Evolutionary conservation across 768 basidiomycete species (phyloP).

Genomic region (Leccinum ochraceum): DNA sequence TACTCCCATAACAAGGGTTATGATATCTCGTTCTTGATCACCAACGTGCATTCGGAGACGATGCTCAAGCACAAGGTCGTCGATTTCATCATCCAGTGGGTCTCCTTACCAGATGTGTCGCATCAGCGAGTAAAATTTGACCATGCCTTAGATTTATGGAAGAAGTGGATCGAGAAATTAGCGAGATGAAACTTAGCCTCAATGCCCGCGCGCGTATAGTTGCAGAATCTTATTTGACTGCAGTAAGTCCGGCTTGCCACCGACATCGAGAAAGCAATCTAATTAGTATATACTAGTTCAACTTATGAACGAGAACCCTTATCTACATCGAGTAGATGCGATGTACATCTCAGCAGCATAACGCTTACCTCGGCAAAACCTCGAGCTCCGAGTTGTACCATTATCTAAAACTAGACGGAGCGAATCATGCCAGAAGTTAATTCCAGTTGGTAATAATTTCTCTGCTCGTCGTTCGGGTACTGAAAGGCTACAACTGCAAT

Average conservation of each 20-base stretch:
- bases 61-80: slow-evolving; percentile 99
- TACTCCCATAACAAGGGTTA: slow-evolving; percentile 68
- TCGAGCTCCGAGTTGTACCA: slow-evolving; percentile 18
- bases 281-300: slow-evolving; percentile 23
- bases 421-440: neutral
- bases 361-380: slow-evolving; percentile 5
- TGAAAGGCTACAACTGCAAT: slow-evolving; percentile 19
- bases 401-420: slow-evolving; percentile 1
- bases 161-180: slow-evolving; percentile 99
- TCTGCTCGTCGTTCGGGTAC: slow-evolving; percentile 7
- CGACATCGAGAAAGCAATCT: neutral
- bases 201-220: slow-evolving; percentile 97
- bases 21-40: slow-evolving; percentile 98
- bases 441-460: slow-evolving; percentile 7
- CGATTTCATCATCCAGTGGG: slow-evolving; percentile 98
- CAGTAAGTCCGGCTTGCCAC: slow-evolving; percentile 52
- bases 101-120: slow-evolving; percentile 19
- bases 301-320: slow-evolving; percentile 22
- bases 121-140: neutral
- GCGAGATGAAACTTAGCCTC: slow-evolving; percentile 97
- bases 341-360: slow-evolving; percentile 19
- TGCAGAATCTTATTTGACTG: slow-evolving; percentile 92
- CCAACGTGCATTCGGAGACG: slow-evolving; percentile 94
- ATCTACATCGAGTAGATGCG: slow-evolving; percentile 15
- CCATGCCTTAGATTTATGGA: slow-evolving; percentile 81